A percentile compares a stretch with the other conserved stretches of the same genome.
phyloP scores from a whole-genome alignment of 2,329 filamentous ascomycete species.

The Cercospora janseana region DNA sequence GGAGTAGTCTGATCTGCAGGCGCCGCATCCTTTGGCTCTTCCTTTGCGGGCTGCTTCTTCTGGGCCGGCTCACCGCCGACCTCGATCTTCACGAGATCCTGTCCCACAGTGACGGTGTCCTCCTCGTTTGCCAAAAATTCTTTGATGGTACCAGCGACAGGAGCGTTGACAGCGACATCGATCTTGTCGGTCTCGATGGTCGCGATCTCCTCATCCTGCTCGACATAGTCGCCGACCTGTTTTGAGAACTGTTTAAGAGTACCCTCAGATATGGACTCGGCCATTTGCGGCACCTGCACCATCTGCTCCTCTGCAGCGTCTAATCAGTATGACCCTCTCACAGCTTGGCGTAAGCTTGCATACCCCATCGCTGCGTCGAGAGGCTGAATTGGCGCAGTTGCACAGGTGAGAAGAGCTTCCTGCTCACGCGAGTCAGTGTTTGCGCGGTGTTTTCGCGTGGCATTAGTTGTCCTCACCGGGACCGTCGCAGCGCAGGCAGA shows the following conservation, averaged over 20 bases:
- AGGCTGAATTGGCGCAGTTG: slow-evolving; percentile 37
- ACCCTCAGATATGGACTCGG: slow-evolving; percentile 96
- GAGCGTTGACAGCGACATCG: slow-evolving; percentile 93
- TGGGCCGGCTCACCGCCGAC: slow-evolving; percentile 62
- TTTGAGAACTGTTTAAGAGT: slow-evolving; percentile 96
- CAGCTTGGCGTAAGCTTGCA: neutral
- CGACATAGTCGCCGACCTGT: slow-evolving; percentile 87
- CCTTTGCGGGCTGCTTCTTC: slow-evolving; percentile 54
- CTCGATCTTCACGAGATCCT: slow-evolving; percentile 85
- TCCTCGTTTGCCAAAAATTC: slow-evolving; percentile 90
- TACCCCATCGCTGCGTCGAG: slow-evolving; percentile 19
- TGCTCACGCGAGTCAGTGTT: slow-evolving; percentile 27
- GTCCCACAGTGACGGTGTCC: slow-evolving; percentile 90
- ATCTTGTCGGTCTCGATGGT: slow-evolving; percentile 99
- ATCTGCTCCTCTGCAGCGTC: slow-evolving; percentile 65
- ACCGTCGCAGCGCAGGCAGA: slow-evolving; percentile 21
- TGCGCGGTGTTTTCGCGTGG: slow-evolving; percentile 1
- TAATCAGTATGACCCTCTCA: slow-evolving; percentile 16
- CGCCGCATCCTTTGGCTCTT: slow-evolving; percentile 61
- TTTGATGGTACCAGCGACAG: slow-evolving; percentile 84
- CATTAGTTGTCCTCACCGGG: slow-evolving; percentile 22
- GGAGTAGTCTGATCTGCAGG: slow-evolving; percentile 50
- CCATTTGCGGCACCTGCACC: slow-evolving; percentile 96
- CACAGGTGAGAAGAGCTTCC: slow-evolving; percentile 31
- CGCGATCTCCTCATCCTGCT: slow-evolving; percentile 94